Base-by-base conservation (phyloP, 331 rosid genomes). In the Acacia pycnantha region DNA sequence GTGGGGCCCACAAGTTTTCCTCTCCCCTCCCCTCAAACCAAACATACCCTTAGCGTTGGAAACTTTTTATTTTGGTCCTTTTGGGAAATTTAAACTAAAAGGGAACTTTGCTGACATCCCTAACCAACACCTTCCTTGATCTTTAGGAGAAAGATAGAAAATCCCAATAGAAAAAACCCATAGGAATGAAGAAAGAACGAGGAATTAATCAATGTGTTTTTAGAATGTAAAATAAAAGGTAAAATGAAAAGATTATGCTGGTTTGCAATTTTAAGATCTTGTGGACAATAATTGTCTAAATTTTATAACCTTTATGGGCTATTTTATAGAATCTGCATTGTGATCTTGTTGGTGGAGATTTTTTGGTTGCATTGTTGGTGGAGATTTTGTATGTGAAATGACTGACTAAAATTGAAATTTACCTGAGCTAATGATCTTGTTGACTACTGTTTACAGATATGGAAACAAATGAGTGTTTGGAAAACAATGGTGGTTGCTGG, bases 401-500 rank as follows among this genome's bases (percentile, higher is more conserved):
- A 43, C 51, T 29, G 62, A 61, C 40, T 72, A 10, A 14, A 37
- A 37, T 37, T 6, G 41, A 37, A 37, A 37, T 37, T 37, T 6
- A 37, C 41, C 9, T 37, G 41, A 37, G 41, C 41, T 37, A 37
- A 37, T 37, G 41, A 37, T 37, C 8, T 37, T 43, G 2, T 11
- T 82, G 73, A 65, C 74, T 70, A 18, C 40, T 79, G 56, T 70
- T 78, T 85, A 77, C 92, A 93, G 99, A 92, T 43, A 65, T 95
- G 81, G 92, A 95, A 88, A 93, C 98, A 71, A 90, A 95, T 16
- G 97, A 93, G 91, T 95, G 99, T 83, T 76, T 93, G 84, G 84
- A 77, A 67, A 95, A 90, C 87, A 90, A 95, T 81, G 98, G 97
- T 76, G 99, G 99, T 74, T 95, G 98, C 89, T 95, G 99, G 99